A percentile compares a stretch with the other conserved stretches of the same genome.
Evolutionary conservation across 352 stramenopile genomes (phyloP).

Genomic region (Blastocystis sp.): DNA sequence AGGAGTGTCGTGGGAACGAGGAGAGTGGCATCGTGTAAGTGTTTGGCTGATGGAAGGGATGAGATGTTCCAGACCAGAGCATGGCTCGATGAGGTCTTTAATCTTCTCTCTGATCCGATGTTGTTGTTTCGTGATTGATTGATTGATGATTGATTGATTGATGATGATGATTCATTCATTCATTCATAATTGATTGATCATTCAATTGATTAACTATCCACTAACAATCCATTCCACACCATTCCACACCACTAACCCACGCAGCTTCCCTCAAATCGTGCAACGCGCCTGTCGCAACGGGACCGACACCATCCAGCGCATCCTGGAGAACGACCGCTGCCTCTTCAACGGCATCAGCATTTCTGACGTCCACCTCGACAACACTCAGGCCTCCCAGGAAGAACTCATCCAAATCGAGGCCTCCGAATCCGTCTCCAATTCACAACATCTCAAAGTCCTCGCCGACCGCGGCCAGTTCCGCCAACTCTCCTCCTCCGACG

Average conservation of each 20-base stretch:
- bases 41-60: neutral
- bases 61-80: neutral
- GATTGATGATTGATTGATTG: no score
- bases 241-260: neutral
- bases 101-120: slow-evolving; percentile 47
- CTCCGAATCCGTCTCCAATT: neutral
- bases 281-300: neutral
- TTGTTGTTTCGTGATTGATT: neutral
- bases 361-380: neutral
- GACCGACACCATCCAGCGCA: neutral
- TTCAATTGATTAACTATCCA: no score
- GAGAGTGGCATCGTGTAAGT: slow-evolving; percentile 24
- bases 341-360: slow-evolving; percentile 45
- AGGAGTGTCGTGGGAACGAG: neutral
- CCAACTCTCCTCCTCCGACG: slow-evolving; percentile 9
- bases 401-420: neutral
- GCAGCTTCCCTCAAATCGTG: slow-evolving; percentile 33
- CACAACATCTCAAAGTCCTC: neutral
- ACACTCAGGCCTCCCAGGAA: neutral
- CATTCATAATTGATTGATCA: no score
- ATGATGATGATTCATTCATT: no score
- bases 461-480: slow-evolving; percentile 14
- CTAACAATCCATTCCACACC: neutral
- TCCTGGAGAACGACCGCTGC: slow-evolving; percentile 31
- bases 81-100: neutral